Conservation (phyloP, 352 stramenopile genomes). For the Pythium inflatum region DNA sequence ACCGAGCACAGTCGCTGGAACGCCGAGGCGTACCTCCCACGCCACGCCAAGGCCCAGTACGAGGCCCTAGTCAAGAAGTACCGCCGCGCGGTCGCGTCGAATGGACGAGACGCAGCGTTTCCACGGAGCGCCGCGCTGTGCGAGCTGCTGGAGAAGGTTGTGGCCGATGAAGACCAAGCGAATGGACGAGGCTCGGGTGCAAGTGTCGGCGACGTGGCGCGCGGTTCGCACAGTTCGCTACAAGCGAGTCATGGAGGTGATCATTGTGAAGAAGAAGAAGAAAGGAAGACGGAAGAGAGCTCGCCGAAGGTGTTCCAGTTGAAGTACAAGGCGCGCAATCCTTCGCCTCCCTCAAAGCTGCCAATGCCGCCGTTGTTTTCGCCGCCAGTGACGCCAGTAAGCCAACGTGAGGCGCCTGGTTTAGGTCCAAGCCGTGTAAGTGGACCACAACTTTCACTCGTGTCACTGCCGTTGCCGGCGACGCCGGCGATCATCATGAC, state of each 20-base stretch:
- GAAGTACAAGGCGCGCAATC: too few species aligned
- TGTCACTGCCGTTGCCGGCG: background rate
- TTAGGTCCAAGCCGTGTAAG: background rate
- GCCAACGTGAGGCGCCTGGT: background rate
- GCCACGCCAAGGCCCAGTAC: conserved; percentile 10
- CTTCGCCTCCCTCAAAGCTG: too few species aligned
- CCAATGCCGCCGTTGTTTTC: background rate
- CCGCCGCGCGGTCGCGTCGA: background rate
- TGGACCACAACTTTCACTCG: background rate
- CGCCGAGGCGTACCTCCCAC: background rate
- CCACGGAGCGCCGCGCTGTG: background rate
- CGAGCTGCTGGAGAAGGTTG: conserved; percentile 1
- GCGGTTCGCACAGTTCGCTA: background rate
- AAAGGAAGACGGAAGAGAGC: too few species aligned
- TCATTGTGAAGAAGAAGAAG: too few species aligned
- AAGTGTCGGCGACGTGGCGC: background rate
- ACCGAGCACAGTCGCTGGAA: background rate
- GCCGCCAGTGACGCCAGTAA: background rate
- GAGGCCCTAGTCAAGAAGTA: conserved; percentile 1
- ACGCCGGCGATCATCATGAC: conserved; percentile 4
- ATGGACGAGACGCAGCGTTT: background rate
- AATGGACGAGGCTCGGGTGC: background rate
- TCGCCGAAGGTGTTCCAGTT: too few species aligned
- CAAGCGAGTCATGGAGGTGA: background rate
- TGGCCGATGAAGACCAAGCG: background rate